Base-by-base conservation (phyloP, 768 basidiomycete species). In the Hygrophorus russula region DNA sequence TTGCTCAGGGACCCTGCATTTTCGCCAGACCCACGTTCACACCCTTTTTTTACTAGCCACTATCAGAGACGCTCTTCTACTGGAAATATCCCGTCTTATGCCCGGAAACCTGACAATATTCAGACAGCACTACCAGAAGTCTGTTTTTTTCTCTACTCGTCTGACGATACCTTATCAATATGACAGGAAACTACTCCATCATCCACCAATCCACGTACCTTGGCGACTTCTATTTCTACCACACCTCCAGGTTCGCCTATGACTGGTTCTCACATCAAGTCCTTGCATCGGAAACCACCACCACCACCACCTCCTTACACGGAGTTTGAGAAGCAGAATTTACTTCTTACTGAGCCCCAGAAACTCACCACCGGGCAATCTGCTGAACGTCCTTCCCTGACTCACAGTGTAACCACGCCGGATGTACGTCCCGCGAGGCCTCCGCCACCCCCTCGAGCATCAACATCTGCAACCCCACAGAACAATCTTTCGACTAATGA, bases 1-100 rank as follows among this genome's bases (percentile, higher is more conserved):
- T 18, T 69, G 3, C 63, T 67, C 41, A 64, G 72, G 52, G 73
- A 75, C 51, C 77, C 75, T 39, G 77, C 77, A 0, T 79, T 79
- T 63, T 77, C 76, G 49, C 50, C 68, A 41, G 70, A 77, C 60
- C 78, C 76, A 13, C 62, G 61, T 42, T 53, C 63, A 3, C 63
- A 80, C 57, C 78, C 75, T 1, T 66, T 61, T 29, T 34, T 27
- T 34, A 24, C 34, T 9, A 35, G 28, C 31, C 19, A 36, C 20
- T 28, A 38, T 8, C 15, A 34, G 24, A 24, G 4, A 24, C 24
- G 7, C 4, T 24, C 24, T 24, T 24, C 24, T 24, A 24, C 7
- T 7, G 7, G 7, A 24, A 7, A 24, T 24, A 7, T 24, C 24
- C 3, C 4, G 41, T 15, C 28, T 17, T 29, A n/a, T n/a, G 3